phyloP scores from a whole-genome alignment of 2,329 filamentous ascomycete species.

The Ophiostoma triangulosporum region DNA sequence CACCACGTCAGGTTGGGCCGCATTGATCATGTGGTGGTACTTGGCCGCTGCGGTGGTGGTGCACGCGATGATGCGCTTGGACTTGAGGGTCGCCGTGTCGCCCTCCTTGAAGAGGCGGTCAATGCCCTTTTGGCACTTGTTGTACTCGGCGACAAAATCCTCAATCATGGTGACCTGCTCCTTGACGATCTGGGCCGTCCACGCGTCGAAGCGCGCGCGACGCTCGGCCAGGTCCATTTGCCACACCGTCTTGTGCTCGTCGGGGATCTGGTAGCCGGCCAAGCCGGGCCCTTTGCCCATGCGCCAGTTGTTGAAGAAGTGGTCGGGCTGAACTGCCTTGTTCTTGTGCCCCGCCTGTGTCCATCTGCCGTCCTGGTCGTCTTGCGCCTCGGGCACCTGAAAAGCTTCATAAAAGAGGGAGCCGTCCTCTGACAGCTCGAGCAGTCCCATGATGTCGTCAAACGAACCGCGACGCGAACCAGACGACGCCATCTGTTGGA shows the following conservation, averaged over 20 bases:
- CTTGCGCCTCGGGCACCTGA: conserved; percentile 27
- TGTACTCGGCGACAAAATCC: conserved; percentile 25
- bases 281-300: conserved; percentile 30
- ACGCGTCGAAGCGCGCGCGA: conserved; percentile 22
- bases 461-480: background rate
- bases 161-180: conserved; percentile 35
- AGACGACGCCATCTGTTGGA: background rate
- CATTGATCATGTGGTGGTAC: conserved; percentile 39
- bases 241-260: conserved; percentile 35
- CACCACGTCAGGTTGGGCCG: conserved; percentile 43
- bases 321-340: conserved; percentile 28
- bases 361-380: conserved; percentile 29
- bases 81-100: conserved; percentile 30
- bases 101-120: conserved; percentile 30
- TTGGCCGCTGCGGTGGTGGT: conserved; percentile 60
- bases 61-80: conserved; percentile 50
- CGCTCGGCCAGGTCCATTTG: conserved; percentile 27
- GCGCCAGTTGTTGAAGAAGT: conserved; percentile 43
- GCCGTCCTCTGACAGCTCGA: conserved; percentile 40
- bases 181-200: conserved; percentile 31
- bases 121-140: conserved; percentile 27
- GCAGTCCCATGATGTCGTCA: conserved; percentile 18
- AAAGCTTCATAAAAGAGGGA: conserved; percentile 44
- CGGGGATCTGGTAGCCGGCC: conserved; percentile 13
- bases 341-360: conserved; percentile 30